Conservation (phyloP, 768 basidiomycete genomes). For the Lepiota venenata region DNA sequence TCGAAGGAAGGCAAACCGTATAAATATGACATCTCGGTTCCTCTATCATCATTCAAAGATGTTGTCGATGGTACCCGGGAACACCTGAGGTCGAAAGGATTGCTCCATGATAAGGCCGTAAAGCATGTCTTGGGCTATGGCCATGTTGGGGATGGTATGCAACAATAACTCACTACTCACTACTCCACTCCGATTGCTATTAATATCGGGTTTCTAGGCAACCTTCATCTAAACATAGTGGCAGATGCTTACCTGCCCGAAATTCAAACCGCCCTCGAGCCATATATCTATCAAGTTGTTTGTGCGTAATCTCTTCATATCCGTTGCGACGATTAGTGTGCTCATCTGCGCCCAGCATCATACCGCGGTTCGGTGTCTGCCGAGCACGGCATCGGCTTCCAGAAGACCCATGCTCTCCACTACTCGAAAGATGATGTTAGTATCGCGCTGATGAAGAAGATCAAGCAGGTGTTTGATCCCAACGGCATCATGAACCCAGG, state of each 20-base stretch:
- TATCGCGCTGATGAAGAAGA: conserved; percentile 85
- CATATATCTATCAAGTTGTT: conserved; percentile 85
- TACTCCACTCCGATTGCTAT: neutral
- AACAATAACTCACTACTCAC: too few species aligned
- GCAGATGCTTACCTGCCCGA: conserved; percentile 81
- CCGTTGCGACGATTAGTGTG: too few species aligned
- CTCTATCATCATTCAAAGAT: conserved; percentile 79
- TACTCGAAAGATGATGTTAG: conserved; percentile 83
- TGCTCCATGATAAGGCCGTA: conserved; percentile 70
- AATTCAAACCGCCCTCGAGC: conserved; percentile 86
- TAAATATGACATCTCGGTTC: conserved; percentile 96
- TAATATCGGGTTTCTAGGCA: conserved; percentile 48
- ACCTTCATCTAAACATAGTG: conserved; percentile 90
- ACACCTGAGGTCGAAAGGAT: conserved; percentile 63
- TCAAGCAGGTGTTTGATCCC: conserved; percentile 89
- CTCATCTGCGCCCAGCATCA: conserved; percentile 43
- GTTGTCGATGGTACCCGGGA: conserved; percentile 81
- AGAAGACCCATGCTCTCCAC: conserved; percentile 87
- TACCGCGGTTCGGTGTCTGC: conserved; percentile 92
- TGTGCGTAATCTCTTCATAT: neutral
- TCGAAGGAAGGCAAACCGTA: conserved; percentile 94
- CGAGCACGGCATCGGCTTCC: conserved; percentile 94
- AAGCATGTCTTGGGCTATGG: conserved; percentile 91
- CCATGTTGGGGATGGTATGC: conserved; percentile 92
- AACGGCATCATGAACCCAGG: conserved; percentile 92